A percentile compares a stretch with the other conserved stretches of the same genome.
These are phyloP conservation scores for Pichia deserticola DNA, from an alignment of 805 yeast genomes.

Conservation along the genomic window DNA sequence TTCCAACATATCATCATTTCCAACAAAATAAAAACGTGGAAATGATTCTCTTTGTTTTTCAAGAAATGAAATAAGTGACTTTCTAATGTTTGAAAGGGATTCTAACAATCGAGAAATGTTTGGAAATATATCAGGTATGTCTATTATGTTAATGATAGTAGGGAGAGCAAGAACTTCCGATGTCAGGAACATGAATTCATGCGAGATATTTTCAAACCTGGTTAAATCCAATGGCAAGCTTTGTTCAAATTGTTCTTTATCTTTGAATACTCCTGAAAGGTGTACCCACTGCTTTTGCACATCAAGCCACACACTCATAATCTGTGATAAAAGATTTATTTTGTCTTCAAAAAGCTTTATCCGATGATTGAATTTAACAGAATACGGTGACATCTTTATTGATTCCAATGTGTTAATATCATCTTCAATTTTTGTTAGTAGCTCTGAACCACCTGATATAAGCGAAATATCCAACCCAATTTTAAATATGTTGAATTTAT, in stretches of 20 bases:
- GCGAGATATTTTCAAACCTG: constrained; percentile 54
- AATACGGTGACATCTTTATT: constrained; percentile 65
- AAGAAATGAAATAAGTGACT: constrained; percentile 66
- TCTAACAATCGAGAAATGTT: constrained; percentile 46
- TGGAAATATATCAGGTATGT: constrained; percentile 40
- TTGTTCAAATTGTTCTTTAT: constrained; percentile 48
- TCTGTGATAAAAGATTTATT: constrained; percentile 40
- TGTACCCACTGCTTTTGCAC: constrained; percentile 88
- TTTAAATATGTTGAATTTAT: constrained; percentile 45
- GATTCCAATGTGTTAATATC: constrained; percentile 57
- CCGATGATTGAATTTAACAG: constrained; percentile 50
- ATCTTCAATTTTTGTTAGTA: constrained; percentile 52
- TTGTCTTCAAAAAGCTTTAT: constrained; percentile 47
- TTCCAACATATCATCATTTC: constrained; percentile 84
- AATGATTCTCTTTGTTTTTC: constrained; percentile 72
- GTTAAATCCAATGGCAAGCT: constrained; percentile 64
- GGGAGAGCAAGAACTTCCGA: constrained; percentile 42
- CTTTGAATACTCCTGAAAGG: constrained; percentile 67
- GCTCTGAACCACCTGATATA: constrained; percentile 58
- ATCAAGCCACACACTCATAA: constrained; percentile 71
- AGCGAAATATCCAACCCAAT: constrained; percentile 46
- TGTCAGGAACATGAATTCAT: constrained; percentile 50
- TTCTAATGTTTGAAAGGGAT: constrained; percentile 49
- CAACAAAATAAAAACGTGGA: constrained; percentile 80
- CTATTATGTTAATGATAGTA: constrained; percentile 47